Percentiles rank a stretch among this genome's conserved stretches.
These are phyloP conservation scores for Suhomyces sp. DNA, from an alignment of 805 yeast species.

Conservation along the genomic window DNA sequence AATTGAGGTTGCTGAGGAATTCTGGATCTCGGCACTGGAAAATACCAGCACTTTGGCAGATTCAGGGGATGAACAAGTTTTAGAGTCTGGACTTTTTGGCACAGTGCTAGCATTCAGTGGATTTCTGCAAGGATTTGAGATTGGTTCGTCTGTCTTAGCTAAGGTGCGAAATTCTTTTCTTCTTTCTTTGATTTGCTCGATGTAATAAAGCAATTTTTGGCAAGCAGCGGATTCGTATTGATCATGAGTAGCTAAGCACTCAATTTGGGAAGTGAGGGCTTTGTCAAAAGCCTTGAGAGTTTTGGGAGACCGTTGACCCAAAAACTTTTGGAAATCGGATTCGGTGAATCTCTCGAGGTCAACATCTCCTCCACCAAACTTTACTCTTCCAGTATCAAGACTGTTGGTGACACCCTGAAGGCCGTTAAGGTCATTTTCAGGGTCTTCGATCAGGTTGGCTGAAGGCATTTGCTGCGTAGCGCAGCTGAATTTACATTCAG, in stretches of 20 bases:
- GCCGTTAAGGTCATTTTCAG: neutral
- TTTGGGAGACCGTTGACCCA: neutral
- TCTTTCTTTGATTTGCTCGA: neutral
- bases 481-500: neutral
- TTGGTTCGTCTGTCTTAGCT: neutral
- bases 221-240: neutral
- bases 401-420: neutral
- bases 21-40: neutral
- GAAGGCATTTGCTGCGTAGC: neutral
- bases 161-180: neutral
- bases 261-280: neutral
- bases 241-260: neutral
- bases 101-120: neutral
- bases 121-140: neutral
- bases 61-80: neutral
- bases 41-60: neutral
- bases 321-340: neutral
- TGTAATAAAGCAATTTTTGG: neutral
- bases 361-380: neutral
- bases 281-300: neutral
- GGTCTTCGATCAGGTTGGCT: neutral
- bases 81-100: neutral
- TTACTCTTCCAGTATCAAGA: neutral
- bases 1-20: neutral
- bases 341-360: neutral